Evolutionary conservation across 371 early-diverging fungal genomes (phyloP).

Genomic region (Entomophthora muscae): DNA sequence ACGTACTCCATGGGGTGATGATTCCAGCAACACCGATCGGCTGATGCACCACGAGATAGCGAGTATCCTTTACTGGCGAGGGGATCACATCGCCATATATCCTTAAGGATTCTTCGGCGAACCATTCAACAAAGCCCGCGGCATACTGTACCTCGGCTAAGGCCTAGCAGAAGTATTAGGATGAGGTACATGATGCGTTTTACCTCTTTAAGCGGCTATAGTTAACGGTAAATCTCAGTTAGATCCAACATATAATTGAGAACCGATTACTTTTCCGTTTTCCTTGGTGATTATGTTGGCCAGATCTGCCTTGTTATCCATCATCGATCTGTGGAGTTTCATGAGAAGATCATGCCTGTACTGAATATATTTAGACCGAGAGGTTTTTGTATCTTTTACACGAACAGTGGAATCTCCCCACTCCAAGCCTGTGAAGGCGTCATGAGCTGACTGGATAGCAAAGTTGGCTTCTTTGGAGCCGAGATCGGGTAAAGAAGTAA

Average conservation of each 20-base stretch:
- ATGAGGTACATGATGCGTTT: not conserved
- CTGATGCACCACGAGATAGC: constrained; percentile 52
- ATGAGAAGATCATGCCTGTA: constrained; percentile 38
- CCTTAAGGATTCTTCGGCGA: constrained; percentile 68
- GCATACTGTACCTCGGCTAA: constrained; percentile 64
- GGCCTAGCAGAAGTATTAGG: constrained; percentile 1
- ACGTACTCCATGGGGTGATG: constrained; percentile 81
- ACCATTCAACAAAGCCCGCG: constrained; percentile 64
- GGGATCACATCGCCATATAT: constrained; percentile 67
- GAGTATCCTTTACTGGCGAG: constrained; percentile 27
- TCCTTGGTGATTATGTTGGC: constrained; percentile 60
- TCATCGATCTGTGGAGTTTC: constrained; percentile 48
- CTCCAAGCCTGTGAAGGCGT: not conserved
- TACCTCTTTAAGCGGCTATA: constrained; percentile 6
- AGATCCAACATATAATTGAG: constrained; percentile 11
- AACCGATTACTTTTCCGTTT: constrained; percentile 35
- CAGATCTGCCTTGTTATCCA: constrained; percentile 49
- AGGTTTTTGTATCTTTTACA: not conserved
- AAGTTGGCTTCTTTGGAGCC: not conserved
- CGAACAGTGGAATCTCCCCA: not conserved
- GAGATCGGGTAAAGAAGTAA: constrained; percentile 1
- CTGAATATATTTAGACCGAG: constrained; percentile 10
- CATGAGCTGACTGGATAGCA: not conserved
- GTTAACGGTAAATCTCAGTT: constrained; percentile 6
- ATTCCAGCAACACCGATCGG: constrained; percentile 74